Conservation (phyloP, 208 protist species). For the Acanthamoeba divionensis region DNA sequence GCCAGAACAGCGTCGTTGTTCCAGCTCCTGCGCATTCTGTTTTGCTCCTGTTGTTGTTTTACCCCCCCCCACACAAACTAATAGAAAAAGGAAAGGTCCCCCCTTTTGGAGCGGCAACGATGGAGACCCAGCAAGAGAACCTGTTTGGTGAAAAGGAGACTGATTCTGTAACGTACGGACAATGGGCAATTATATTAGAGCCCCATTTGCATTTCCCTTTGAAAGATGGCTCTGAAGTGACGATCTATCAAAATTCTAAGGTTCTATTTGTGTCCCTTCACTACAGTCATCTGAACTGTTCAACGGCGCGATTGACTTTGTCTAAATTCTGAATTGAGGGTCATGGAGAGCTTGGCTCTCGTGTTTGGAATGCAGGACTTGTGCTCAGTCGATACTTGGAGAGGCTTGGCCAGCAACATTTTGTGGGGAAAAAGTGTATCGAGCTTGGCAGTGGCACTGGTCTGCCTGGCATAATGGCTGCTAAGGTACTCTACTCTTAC, state of each 20-base stretch:
- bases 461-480: slow-evolving; percentile 37
- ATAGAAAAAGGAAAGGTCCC: too few species aligned
- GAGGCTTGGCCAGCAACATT: neutral
- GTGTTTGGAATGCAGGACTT: slow-evolving; percentile 43
- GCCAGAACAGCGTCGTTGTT: too few species aligned
- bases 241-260: slow-evolving; percentile 43
- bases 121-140: neutral
- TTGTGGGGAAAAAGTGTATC: slow-evolving; percentile 12
- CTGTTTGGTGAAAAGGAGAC: slow-evolving; percentile 45
- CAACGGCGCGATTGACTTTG: too few species aligned
- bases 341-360: slow-evolving; percentile 4
- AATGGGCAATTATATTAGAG: neutral
- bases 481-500: neutral
- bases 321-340: too few species aligned
- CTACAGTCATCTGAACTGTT: too few species aligned
- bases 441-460: slow-evolving; percentile 45
- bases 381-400: slow-evolving; percentile 31
- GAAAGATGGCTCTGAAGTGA: slow-evolving; percentile 19
- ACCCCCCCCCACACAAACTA: too few species aligned
- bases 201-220: slow-evolving; percentile 23
- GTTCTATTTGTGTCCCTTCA: too few species aligned
- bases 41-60: too few species aligned
- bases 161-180: slow-evolving; percentile 3
- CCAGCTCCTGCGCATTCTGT: too few species aligned
- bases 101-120: neutral